A percentile compares a stretch with the other conserved stretches of the same genome.
Evolutionary conservation across 352 stramenopile genomes (phyloP).

Genomic region (Phytophthora chlamydospora): DNA sequence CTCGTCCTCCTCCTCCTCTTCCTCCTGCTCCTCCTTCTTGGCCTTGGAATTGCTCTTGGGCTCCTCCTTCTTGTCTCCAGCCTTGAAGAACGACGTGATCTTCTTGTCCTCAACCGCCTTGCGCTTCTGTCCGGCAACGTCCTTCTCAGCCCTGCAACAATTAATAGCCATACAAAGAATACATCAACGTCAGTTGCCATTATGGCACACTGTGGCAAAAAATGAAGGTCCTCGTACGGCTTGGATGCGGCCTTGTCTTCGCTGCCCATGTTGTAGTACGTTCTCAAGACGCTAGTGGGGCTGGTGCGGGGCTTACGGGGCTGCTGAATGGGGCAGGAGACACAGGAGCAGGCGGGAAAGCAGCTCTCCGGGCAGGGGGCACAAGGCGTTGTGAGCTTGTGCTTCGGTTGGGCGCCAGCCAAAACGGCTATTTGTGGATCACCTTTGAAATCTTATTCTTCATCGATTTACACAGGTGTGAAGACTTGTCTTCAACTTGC

Average conservation of each 20-base stretch:
- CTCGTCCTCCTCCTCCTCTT: slow-evolving; percentile 57
- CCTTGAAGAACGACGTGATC: slow-evolving; percentile 40
- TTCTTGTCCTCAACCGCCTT: slow-evolving; percentile 45
- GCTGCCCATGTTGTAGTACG: slow-evolving; percentile 37
- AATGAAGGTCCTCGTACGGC: slow-evolving; percentile 32
- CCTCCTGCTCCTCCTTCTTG: slow-evolving; percentile 35
- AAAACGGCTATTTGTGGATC: background rate
- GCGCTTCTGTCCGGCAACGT: slow-evolving; percentile 45
- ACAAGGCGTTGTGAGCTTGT: too few relatives aligned
- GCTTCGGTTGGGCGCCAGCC: too few relatives aligned
- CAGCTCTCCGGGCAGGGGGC: too few relatives aligned
- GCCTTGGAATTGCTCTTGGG: slow-evolving; percentile 50
- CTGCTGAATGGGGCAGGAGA: slow-evolving; percentile 24
- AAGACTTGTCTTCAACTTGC: too few relatives aligned
- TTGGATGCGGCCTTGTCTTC: slow-evolving; percentile 46
- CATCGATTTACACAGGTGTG: too few relatives aligned
- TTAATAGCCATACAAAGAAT: slow-evolving; percentile 8
- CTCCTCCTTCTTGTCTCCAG: slow-evolving; percentile 25
- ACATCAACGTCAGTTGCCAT: background rate
- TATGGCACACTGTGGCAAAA: background rate
- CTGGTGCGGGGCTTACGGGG: slow-evolving; percentile 1
- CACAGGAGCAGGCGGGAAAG: slow-evolving; percentile 12
- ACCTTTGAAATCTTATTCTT: too few relatives aligned
- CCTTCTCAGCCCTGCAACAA: slow-evolving; percentile 40
- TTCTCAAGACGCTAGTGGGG: slow-evolving; percentile 2